Base-by-base conservation (phyloP, 768 basidiomycete genomes). In the Mycena kentingensis region DNA sequence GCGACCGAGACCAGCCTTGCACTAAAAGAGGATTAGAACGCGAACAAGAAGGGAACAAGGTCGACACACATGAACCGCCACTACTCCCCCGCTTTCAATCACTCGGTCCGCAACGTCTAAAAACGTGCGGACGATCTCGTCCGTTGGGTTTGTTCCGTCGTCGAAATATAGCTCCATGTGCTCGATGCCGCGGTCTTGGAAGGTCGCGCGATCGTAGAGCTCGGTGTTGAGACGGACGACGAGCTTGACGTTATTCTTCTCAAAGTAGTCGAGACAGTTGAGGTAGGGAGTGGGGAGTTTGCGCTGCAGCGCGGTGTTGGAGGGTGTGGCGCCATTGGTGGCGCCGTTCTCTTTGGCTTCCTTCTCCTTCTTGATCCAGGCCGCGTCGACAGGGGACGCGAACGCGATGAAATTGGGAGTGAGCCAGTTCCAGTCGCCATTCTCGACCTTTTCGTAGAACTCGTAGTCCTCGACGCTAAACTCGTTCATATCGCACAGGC, bases 61-160 rank as follows among this genome's bases (percentile, higher is more conserved):
- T 49, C 46, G 46, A 78, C 87, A 65, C 70, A 92, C 90, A 72
- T 94, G 92, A 63, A 94, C 89, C 53, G 91, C 91, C 39, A 95
- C 86, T 22, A 86, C 89, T 44, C 91, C 90, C 11, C 90, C 90
- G 18, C 62, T 69, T 55, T 89, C 84, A 39, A 98, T 84, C 25
- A 88, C 76, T 18, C 80, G 74, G 64, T 98, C 95, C 1, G 88
- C 84, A 48, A 91, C 72, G 60, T 90, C 87, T 60, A 99, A 88
- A 65, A 99, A 99, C 51, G 85, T 82, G 48, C 93, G 81, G 37
- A 94, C 90, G 62, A 98, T 97, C 52, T 97, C 92, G 69, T 97
- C 91, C 0, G 93, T 88, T 5, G 96, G 96, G 69, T 98, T 98
- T 21, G 94, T 97, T 19, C 97, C 97, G 67, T 99, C 97, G 69